phyloP scores from a whole-genome alignment of 2,329 filamentous ascomycete genomes.

The Fusarium metavorans region DNA sequence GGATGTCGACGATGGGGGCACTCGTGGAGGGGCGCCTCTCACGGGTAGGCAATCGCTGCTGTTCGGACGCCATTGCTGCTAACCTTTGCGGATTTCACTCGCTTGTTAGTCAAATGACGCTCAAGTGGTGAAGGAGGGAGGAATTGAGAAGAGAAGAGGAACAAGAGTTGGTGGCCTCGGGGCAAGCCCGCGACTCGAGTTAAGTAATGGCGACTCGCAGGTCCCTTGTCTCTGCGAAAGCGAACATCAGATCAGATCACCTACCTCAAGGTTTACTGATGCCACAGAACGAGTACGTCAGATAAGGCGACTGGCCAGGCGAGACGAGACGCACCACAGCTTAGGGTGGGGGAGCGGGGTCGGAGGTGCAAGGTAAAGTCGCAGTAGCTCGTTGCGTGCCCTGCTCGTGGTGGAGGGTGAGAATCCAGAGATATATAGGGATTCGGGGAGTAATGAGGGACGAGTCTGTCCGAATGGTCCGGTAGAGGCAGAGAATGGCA shows the following conservation, averaged over 20 bases:
- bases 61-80: slow-evolving; percentile 51
- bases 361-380: slow-evolving; percentile 38
- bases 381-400: slow-evolving; percentile 38
- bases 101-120: slow-evolving; percentile 27
- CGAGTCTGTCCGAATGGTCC: neutral
- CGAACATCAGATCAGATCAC: slow-evolving; percentile 47
- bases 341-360: slow-evolving; percentile 45
- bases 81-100: slow-evolving; percentile 7
- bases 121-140: slow-evolving; percentile 13
- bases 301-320: slow-evolving; percentile 43
- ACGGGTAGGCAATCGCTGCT: slow-evolving; percentile 62
- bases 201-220: slow-evolving; percentile 34
- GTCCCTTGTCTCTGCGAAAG: slow-evolving; percentile 30
- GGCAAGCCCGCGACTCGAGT: slow-evolving; percentile 21
- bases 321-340: slow-evolving; percentile 39
- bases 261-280: slow-evolving; percentile 41
- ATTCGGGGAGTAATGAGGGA: neutral
- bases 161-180: slow-evolving; percentile 12
- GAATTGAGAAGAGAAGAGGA: slow-evolving; percentile 12
- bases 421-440: slow-evolving; percentile 23
- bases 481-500: neutral
- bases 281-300: slow-evolving; percentile 41
- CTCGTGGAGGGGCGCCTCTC: slow-evolving; percentile 86
- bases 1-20: slow-evolving; percentile 86
- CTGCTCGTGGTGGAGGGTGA: slow-evolving; percentile 21